phyloP scores from a whole-genome alignment of 176 grass and related monocot species.

The bread wheat (Triticum aestivum) region IWGSC_CS_RefSeq_v2.1 NC_057814.1:11019925-11020424 shows the following conservation, averaged over 20 bases:
- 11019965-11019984: conserved; percentile 13
- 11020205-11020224: conserved; percentile 81
- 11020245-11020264: neutral
- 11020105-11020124: conserved; percentile 78
- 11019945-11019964: conserved; percentile 47
- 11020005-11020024: neutral
- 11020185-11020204: conserved; percentile 64
- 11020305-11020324: conserved; percentile 70
- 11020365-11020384: conserved; percentile 63
- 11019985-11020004: neutral
- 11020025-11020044: conserved; percentile 28
- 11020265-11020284: neutral
- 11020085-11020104: conserved; percentile 59
- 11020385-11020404: neutral
- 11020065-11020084: conserved; percentile 55
- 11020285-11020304: neutral
- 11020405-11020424: neutral
- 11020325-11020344: conserved; percentile 82
- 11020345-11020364: conserved; percentile 88
- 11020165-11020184: conserved; percentile 73
- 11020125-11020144: conserved; percentile 61
- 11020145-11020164: conserved; percentile 73
- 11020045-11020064: conserved; percentile 47
- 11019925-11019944: neutral
- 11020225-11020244: neutral